Evolutionary conservation across 2,329 filamentous ascomycete species (phyloP).

Genomic region (Xylariaceae sp.): DNA sequence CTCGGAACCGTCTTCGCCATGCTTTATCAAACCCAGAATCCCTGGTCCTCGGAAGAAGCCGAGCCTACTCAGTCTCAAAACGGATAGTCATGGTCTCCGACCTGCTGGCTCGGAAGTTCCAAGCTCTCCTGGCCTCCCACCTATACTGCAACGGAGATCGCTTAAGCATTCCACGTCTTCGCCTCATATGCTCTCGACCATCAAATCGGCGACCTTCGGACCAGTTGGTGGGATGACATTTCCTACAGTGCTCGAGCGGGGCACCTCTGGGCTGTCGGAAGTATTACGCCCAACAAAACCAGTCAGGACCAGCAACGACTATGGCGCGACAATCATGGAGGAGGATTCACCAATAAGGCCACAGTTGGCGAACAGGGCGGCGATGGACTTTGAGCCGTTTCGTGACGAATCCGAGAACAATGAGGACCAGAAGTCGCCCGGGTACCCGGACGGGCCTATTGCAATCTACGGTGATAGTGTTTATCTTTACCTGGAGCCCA

Average conservation of each 20-base stretch:
- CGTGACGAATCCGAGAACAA: conserved; percentile 64
- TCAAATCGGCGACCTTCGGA: conserved; percentile 55
- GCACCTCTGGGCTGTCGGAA: conserved; percentile 55
- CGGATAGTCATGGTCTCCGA: conserved; percentile 54
- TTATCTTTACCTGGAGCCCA: conserved; percentile 75
- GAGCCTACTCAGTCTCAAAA: conserved; percentile 73
- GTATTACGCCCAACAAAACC: conserved; percentile 49
- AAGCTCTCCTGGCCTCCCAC: conserved; percentile 49
- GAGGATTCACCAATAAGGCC: conserved; percentile 55
- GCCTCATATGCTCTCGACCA: conserved; percentile 57
- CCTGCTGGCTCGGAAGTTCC: conserved; percentile 48
- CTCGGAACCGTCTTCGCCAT: conserved; percentile 65
- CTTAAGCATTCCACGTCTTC: conserved; percentile 64
- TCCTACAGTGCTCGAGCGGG: conserved; percentile 54
- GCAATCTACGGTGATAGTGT: conserved; percentile 75
- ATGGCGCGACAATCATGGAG: conserved; percentile 44
- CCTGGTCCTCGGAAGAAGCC: conserved; percentile 68
- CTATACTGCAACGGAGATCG: conserved; percentile 56
- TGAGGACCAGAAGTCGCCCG: conserved; percentile 74
- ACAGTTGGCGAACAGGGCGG: conserved; percentile 56
- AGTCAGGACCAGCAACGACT: conserved; percentile 24
- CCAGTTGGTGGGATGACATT: conserved; percentile 60
- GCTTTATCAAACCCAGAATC: conserved; percentile 75
- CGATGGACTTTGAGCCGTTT: conserved; percentile 55
- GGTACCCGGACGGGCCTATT: conserved; percentile 76